Evolutionary conservation across 1,139 yeast species (phyloP).

Genomic region (Saccharomycopsis phalli): DNA sequence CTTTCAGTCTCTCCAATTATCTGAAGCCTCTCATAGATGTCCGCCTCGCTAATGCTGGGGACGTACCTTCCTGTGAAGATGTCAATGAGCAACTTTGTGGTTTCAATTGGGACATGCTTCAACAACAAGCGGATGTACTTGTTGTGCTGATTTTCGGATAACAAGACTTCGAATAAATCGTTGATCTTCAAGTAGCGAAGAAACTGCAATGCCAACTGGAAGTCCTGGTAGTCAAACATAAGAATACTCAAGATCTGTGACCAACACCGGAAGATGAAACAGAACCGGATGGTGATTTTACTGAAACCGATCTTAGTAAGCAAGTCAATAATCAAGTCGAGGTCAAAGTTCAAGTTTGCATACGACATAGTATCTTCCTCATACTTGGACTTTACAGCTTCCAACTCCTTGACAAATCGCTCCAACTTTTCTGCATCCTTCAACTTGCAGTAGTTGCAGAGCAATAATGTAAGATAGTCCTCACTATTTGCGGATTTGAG

Average conservation of each 20-base stretch:
- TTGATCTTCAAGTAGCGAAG: conserved; percentile 66
- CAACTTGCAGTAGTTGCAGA: conserved; percentile 78
- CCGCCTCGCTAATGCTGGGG: conserved; percentile 30
- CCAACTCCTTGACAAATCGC: conserved; percentile 43
- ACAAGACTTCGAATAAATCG: conserved; percentile 65
- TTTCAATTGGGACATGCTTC: conserved; percentile 65
- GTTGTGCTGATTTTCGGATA: conserved; percentile 28
- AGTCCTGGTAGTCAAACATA: conserved; percentile 56
- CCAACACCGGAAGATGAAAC: conserved; percentile 33
- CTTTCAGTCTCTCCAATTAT: conserved; percentile 11
- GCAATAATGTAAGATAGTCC: conserved; percentile 74
- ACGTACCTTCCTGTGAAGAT: conserved; percentile 80
- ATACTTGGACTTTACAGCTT: conserved; percentile 28
- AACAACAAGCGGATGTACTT: conserved; percentile 61
- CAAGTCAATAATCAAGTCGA: conserved; percentile 59
- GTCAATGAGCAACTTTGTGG: conserved; percentile 73
- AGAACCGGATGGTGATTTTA: conserved; percentile 56
- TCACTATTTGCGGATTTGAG: conserved; percentile 29
- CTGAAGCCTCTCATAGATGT: conserved; percentile 13
- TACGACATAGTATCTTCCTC: conserved; percentile 23
- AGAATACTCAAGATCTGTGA: conserved; percentile 71
- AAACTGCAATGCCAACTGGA: conserved; percentile 54
- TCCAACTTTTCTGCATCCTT: conserved; percentile 53
- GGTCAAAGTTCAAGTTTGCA: conserved; percentile 42
- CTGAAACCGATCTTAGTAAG: conserved; percentile 73